Evolutionary conservation across 179 eudicot species (phyloP), one percentile per base, ranked within the genome.

Genomic region (Patellifolia procumbens): DNA sequence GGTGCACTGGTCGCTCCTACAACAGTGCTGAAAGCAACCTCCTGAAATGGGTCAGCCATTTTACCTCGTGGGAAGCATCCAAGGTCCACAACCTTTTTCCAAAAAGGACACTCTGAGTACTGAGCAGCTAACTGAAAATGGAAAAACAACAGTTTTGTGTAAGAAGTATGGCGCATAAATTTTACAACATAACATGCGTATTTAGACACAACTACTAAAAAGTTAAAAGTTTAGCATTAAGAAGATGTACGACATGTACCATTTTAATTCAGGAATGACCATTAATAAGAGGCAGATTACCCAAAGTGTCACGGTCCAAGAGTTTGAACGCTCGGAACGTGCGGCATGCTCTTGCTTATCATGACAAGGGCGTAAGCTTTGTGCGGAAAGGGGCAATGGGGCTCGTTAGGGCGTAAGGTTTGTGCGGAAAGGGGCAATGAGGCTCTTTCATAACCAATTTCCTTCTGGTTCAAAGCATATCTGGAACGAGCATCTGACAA

Each of bases 11-110:
- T 95, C 39, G 83, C 97, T 80, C 99, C 99, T 79, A 95, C 81
- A 59, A 88, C 87, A 32, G 99, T 95, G 89, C 79, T 87, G 75
- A 95, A 95, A 80, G 99, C 97, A 81, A 95, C 97, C 20, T 95
- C 99, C 89, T 95, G 97, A 80, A 95, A 93, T 10, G 99, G 97
- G 53, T 97, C 99, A 34, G 99, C 99, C 99, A 95, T 95, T 86
- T 95, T 95, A 51, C 99, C 97, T 67, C 95, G 95, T 1, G 97
- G 99, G 76, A 95, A 95, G 97, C 99, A 95, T 82, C 97, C 97
- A 2, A 93, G 84, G 78, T 95, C 99, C 63, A 97, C 97, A 66
- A 97, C 99, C 81, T 93, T 93, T 86, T 95, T 95, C 43, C 93
- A 97, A 6, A 97, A 95, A 34, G 99, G 95, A 53, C 99, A 95